Conservation (phyloP, 805 yeast species). For the Sugiyamaella marilandica region DNA sequence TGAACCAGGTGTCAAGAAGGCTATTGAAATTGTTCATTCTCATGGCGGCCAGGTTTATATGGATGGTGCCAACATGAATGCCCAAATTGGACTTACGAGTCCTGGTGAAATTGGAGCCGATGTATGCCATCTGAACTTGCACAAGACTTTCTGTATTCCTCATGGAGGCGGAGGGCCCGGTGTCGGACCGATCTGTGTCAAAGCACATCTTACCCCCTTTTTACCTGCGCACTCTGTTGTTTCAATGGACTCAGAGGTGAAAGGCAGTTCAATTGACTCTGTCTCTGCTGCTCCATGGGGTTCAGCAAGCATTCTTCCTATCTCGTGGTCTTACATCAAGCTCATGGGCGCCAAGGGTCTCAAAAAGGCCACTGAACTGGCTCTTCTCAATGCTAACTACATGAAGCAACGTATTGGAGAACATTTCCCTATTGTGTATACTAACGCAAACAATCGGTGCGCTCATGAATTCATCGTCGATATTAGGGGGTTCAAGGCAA, state of each 20-base stretch:
- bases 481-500: constrained; percentile 71
- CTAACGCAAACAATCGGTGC: constrained; percentile 65
- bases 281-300: constrained; percentile 95
- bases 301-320: constrained; percentile 87
- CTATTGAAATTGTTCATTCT: constrained; percentile 77
- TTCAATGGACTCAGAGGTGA: constrained; percentile 38
- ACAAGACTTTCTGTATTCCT: constrained; percentile 95
- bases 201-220: constrained; percentile 69
- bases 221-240: constrained; percentile 74
- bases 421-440: constrained; percentile 71
- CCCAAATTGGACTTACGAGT: constrained; percentile 94
- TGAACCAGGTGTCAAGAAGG: constrained; percentile 83
- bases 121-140: constrained; percentile 94
- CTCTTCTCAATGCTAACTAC: constrained; percentile 93
- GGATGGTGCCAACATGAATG: constrained; percentile 99
- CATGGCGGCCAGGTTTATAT: constrained; percentile 94
- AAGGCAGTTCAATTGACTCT: constrained; percentile 50
- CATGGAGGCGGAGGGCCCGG: constrained; percentile 99
- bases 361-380: constrained; percentile 81
- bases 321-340: constrained; percentile 91
- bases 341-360: constrained; percentile 84
- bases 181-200: constrained; percentile 96
- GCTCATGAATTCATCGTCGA: constrained; percentile 97
- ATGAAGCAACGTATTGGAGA: constrained; percentile 76
- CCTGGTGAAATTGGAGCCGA: constrained; percentile 99